A percentile compares a stretch with the other conserved stretches of the same genome.
Conservation (phyloP, 768 basidiomycete genomes). For the Boletus reticulatus region DNA sequence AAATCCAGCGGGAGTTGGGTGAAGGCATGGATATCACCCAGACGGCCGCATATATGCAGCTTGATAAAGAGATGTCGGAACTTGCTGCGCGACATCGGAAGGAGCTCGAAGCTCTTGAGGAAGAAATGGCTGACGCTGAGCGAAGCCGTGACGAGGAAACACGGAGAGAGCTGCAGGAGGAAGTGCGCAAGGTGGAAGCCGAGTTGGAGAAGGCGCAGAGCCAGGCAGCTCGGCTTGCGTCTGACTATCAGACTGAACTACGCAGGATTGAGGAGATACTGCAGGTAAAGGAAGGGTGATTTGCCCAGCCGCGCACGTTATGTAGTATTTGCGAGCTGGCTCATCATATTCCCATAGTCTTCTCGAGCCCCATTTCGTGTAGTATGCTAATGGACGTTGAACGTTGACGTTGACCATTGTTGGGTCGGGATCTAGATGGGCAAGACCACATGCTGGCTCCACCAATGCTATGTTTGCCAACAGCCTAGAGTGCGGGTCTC, state of each 20-base stretch:
- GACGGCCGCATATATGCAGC: constrained; percentile 51
- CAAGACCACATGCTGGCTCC: not conserved
- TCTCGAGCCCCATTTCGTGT: constrained; percentile 4
- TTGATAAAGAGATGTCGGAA: constrained; percentile 47
- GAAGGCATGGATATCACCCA: constrained; percentile 48
- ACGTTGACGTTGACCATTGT: not conserved
- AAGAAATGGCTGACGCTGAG: constrained; percentile 48
- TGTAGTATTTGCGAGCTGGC: constrained; percentile 26
- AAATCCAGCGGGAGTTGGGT: constrained; percentile 55
- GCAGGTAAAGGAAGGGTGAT: constrained; percentile 30
- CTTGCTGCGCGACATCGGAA: constrained; percentile 43
- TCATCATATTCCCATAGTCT: constrained; percentile 8
- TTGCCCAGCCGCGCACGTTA: constrained; percentile 11
- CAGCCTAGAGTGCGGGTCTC: constrained; percentile 1
- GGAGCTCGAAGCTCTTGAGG: constrained; percentile 46
- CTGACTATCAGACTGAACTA: constrained; percentile 33
- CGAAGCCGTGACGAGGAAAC: constrained; percentile 45
- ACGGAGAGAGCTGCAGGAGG: constrained; percentile 43
- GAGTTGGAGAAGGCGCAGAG: constrained; percentile 29
- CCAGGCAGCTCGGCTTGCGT: constrained; percentile 30
- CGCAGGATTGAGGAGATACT: constrained; percentile 34
- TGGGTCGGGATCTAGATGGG: constrained; percentile 15
- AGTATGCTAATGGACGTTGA: constrained; percentile 6
- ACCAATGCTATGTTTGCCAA: constrained; percentile 1
- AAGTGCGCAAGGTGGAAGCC: constrained; percentile 31